Conservation (phyloP, 2,329 filamentous ascomycete species). For the Neodidymelliopsis sp. region DNA sequence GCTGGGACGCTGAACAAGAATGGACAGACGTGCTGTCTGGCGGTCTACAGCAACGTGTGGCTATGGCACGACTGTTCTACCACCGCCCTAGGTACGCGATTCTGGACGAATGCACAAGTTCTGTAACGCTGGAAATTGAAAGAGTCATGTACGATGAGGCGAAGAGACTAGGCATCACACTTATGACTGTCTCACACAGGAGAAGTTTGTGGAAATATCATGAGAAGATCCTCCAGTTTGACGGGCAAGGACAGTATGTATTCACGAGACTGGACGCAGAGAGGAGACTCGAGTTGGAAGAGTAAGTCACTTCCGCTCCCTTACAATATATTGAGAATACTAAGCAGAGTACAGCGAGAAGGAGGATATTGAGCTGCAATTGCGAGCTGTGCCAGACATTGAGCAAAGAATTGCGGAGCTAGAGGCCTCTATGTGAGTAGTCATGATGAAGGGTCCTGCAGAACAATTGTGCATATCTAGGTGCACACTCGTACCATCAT, state of each 20-base stretch:
- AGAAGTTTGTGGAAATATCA: constrained; percentile 97
- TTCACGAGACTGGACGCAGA: constrained; percentile 93
- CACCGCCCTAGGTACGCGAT: constrained; percentile 93
- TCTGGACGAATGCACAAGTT: constrained; percentile 94
- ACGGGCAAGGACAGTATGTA: constrained; percentile 89
- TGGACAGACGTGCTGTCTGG: constrained; percentile 95
- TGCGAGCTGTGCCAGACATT: constrained; percentile 86
- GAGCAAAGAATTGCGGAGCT: constrained; percentile 85
- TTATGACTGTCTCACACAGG: constrained; percentile 96
- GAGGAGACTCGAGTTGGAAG: constrained; percentile 82
- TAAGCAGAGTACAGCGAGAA: constrained; percentile 68
- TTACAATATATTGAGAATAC: not conserved
- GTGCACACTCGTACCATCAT: no score
- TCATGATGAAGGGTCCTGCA: no score
- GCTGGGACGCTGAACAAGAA: constrained; percentile 94
- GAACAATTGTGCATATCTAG: not conserved
- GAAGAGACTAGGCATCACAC: constrained; percentile 86
- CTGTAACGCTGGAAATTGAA: constrained; percentile 93
- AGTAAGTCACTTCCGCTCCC: constrained; percentile 58
- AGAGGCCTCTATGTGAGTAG: constrained; percentile 49
- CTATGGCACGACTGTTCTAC: constrained; percentile 95
- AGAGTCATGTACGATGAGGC: constrained; percentile 97
- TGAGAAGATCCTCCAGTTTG: constrained; percentile 92
- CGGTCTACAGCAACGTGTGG: constrained; percentile 92
- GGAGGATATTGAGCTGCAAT: constrained; percentile 86